phyloP scores from a whole-genome alignment of 768 basidiomycete species.

The Kwoniella newhampshirensis region DNA sequence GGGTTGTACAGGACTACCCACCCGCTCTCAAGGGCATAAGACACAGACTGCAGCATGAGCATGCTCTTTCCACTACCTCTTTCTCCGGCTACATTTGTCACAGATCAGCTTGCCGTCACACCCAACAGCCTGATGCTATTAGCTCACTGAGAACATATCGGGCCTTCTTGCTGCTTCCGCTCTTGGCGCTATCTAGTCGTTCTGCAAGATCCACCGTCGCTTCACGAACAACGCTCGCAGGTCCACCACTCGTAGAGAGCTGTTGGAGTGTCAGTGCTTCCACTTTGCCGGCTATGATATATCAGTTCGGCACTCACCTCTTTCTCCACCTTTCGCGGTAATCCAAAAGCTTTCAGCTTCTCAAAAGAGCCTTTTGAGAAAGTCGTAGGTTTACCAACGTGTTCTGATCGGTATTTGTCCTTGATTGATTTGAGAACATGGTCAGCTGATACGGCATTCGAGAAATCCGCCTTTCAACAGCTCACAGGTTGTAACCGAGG shows the following conservation, averaged over 20 bases:
- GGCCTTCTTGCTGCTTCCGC: constrained; percentile 57
- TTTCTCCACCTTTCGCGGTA: constrained; percentile 67
- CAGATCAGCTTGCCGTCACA: too few species aligned
- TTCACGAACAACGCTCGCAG: constrained; percentile 70
- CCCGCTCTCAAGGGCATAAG: constrained; percentile 63
- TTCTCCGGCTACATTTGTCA: constrained; percentile 61
- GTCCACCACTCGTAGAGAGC: constrained; percentile 59
- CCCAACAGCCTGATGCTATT: not conserved
- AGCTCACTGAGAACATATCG: constrained; percentile 68
- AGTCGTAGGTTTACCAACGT: constrained; percentile 39
- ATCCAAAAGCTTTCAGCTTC: constrained; percentile 64
- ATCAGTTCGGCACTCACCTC: constrained; percentile 73
- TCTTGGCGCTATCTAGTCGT: constrained; percentile 59
- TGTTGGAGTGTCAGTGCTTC: constrained; percentile 66
- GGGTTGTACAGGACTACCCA: constrained; percentile 88
- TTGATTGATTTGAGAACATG: not conserved
- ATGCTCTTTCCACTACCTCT: constrained; percentile 79
- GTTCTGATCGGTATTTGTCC: constrained; percentile 11
- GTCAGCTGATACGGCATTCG: constrained; percentile 5
- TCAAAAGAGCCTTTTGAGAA: constrained; percentile 31
- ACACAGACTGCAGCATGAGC: constrained; percentile 71
- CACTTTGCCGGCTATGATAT: too few species aligned
- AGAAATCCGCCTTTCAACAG: not conserved
- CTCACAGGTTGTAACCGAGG: constrained; percentile 24
- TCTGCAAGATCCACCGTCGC: constrained; percentile 63